Evolutionary conservation across 108 stramenopile species (phyloP).

Genomic region (Fistulifera solaris): DNA sequence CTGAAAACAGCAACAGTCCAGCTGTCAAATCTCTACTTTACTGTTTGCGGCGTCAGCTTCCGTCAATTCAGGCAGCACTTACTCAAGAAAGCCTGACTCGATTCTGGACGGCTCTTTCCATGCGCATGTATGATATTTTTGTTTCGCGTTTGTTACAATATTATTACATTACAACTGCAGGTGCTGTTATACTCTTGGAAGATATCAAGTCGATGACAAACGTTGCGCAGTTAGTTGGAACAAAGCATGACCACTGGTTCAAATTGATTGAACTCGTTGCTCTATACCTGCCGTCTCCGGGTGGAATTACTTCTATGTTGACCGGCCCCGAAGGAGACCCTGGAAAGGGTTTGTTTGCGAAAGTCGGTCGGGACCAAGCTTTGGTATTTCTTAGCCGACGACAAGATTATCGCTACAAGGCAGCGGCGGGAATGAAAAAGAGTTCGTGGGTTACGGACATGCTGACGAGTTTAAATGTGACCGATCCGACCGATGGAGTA

Average conservation of each 20-base stretch:
- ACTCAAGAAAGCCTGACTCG: slow-evolving; percentile 66
- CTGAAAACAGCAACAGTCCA: slow-evolving; percentile 71
- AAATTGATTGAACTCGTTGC: slow-evolving; percentile 65
- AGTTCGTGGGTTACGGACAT: slow-evolving; percentile 64
- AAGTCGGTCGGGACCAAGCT: slow-evolving; percentile 64
- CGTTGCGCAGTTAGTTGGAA: slow-evolving; percentile 75
- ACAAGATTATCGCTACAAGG: slow-evolving; percentile 68
- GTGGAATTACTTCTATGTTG: slow-evolving; percentile 73
- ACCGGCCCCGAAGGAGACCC: slow-evolving; percentile 74
- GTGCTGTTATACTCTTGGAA: slow-evolving; percentile 71
- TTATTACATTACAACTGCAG: slow-evolving; percentile 68
- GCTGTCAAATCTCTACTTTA: slow-evolving; percentile 76
- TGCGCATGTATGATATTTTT: slow-evolving; percentile 74
- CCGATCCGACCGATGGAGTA: slow-evolving; percentile 59
- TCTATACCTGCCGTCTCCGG: slow-evolving; percentile 81
- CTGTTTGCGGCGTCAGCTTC: slow-evolving; percentile 74
- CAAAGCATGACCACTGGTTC: slow-evolving; percentile 77
- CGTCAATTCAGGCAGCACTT: slow-evolving; percentile 71
- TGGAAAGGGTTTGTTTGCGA: slow-evolving; percentile 73
- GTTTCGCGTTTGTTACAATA: slow-evolving; percentile 63
- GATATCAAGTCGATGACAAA: slow-evolving; percentile 76
- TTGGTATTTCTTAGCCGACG: slow-evolving; percentile 79
- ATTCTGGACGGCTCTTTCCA: slow-evolving; percentile 83
- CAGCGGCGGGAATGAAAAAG: slow-evolving; percentile 52
- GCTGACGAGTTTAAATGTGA: slow-evolving; percentile 56